Evolutionary conservation across 1,139 yeast species (phyloP).

Genomic region (Hyphopichia pseudoburtonii): DNA sequence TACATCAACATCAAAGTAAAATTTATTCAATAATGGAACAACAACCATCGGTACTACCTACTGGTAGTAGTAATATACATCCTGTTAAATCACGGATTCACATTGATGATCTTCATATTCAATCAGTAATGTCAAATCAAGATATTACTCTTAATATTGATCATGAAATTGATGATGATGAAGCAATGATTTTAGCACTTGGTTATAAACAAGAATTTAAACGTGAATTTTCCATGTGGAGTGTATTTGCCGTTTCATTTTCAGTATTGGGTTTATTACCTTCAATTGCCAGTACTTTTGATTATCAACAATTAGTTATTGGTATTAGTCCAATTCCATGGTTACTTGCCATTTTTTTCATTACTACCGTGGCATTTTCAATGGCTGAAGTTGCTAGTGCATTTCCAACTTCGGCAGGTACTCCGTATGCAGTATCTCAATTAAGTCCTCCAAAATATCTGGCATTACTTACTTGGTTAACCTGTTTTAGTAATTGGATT

Average conservation of each 20-base stretch:
- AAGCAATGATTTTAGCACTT: constrained; percentile 58
- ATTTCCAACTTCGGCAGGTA: constrained; percentile 50
- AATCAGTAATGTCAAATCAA: constrained; percentile 41
- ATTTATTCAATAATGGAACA: too few species aligned
- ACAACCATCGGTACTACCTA: too few species aligned
- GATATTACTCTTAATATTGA: constrained; percentile 43
- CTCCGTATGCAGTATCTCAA: constrained; percentile 51
- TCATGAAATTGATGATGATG: constrained; percentile 51
- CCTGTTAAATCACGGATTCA: constrained; percentile 37
- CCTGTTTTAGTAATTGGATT: constrained; percentile 38
- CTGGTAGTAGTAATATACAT: too few species aligned
- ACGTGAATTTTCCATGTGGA: constrained; percentile 63
- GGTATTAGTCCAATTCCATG: constrained; percentile 59
- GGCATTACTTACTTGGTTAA: constrained; percentile 39
- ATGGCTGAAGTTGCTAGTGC: constrained; percentile 50
- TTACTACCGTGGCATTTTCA: constrained; percentile 50
- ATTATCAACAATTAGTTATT: constrained; percentile 51
- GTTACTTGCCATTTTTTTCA: constrained; percentile 51
- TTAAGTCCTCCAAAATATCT: constrained; percentile 54
- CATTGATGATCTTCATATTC: constrained; percentile 40
- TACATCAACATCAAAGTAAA: too few species aligned
- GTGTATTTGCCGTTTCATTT: constrained; percentile 69
- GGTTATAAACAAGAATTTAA: constrained; percentile 76
- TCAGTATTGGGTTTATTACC: constrained; percentile 73
- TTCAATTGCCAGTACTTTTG: constrained; percentile 60